These are phyloP conservation scores for Laguncularia racemosa DNA, from an alignment of 345 rosid species.

Conservation along the genomic window DNA sequence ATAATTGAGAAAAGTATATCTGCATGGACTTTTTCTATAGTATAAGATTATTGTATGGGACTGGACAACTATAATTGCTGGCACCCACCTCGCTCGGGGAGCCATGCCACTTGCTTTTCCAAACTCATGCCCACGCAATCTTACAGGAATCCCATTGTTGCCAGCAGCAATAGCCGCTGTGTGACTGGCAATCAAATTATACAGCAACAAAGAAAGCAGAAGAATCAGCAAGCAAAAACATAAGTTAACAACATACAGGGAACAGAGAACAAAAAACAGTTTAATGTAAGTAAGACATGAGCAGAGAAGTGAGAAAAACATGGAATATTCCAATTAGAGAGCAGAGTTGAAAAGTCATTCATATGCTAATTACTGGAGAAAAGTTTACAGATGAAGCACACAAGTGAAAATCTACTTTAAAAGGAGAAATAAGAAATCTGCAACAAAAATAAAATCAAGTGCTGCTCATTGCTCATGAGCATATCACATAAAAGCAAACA, in stretches of 20 bases:
- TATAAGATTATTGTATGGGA: no score
- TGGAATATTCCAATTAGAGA: no score
- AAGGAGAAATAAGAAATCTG: neutral
- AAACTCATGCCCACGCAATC: constrained; percentile 87
- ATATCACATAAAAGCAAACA: no score
- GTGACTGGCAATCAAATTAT: constrained; percentile 45
- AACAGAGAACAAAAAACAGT: constrained; percentile 1
- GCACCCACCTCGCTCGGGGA: constrained; percentile 85
- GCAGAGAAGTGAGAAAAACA: no score
- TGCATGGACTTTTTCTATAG: no score
- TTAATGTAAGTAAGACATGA: neutral
- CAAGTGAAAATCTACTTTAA: neutral
- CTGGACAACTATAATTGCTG: no score
- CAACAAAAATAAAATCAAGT: no score
- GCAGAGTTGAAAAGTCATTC: no score
- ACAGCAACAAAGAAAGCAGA: constrained; percentile 9
- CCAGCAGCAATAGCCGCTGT: constrained; percentile 99
- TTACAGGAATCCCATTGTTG: constrained; percentile 94
- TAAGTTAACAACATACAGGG: neutral
- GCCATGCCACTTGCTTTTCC: constrained; percentile 99
- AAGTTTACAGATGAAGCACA: constrained; percentile 1
- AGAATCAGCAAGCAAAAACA: constrained; percentile 14
- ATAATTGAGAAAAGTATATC: no score
- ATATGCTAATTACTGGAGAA: neutral
- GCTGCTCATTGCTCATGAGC: no score